A percentile compares a stretch with the other conserved stretches of the same genome.
Evolutionary conservation across 2,329 filamentous ascomycete species (phyloP).

Genomic region (Beauveria pseudobassiana): DNA sequence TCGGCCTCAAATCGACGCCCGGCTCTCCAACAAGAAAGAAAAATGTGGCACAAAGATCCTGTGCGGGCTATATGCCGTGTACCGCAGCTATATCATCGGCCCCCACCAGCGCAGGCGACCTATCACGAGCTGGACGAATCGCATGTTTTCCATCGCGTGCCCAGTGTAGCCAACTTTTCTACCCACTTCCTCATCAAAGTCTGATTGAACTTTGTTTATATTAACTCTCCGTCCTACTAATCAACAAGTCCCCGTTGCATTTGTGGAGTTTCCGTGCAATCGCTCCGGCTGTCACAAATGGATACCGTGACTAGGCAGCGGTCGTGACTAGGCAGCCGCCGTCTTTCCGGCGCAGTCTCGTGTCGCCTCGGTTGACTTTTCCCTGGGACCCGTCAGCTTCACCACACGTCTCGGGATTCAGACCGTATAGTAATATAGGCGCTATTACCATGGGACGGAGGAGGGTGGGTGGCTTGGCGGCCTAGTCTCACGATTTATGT

Average conservation of each 20-base stretch:
- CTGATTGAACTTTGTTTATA: too few species aligned
- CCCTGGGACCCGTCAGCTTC: too few species aligned
- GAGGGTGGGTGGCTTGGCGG: background rate
- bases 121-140: background rate
- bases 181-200: background rate
- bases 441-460: background rate
- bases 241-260: too few species aligned
- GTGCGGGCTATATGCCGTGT: background rate
- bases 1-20: background rate
- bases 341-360: too few species aligned
- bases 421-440: background rate
- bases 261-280: too few species aligned
- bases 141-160: background rate
- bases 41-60: background rate
- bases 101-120: background rate
- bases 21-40: background rate
- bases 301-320: too few species aligned
- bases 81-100: background rate
- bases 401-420: background rate
- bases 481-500: too few species aligned
- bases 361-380: too few species aligned
- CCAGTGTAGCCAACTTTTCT: background rate
- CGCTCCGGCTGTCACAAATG: too few species aligned
- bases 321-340: too few species aligned
- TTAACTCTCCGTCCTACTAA: too few species aligned